These are phyloP conservation scores for Gnaphalium uliginosum DNA, from an alignment of 129 eudicot genomes.

Conservation along the genomic window DNA sequence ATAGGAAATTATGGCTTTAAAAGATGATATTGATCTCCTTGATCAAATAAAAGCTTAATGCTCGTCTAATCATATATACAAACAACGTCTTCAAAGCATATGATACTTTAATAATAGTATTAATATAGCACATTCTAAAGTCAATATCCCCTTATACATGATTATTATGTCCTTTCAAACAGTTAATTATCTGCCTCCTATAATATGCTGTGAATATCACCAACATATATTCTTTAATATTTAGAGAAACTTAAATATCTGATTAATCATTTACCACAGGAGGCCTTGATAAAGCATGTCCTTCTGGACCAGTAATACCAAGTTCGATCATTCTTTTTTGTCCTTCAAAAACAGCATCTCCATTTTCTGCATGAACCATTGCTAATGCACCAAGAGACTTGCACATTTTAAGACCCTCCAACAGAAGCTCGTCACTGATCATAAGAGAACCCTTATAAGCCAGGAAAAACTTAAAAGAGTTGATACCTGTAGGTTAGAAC, in stretches of 20 bases:
- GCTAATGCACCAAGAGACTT: slow-evolving; percentile 94
- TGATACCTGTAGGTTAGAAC: slow-evolving; percentile 59
- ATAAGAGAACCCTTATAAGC: slow-evolving; percentile 92
- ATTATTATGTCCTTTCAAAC: background rate
- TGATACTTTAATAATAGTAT: background rate
- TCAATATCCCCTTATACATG: background rate
- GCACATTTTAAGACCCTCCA: slow-evolving; percentile 90
- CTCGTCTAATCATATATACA: background rate
- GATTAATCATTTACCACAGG: slow-evolving; percentile 63
- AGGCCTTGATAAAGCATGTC: slow-evolving; percentile 97
- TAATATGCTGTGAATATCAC: slow-evolving; percentile 1
- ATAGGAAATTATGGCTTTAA: background rate
- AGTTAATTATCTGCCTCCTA: background rate
- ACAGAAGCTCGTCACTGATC: slow-evolving; percentile 80
- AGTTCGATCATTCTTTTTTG: slow-evolving; percentile 94
- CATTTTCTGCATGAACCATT: slow-evolving; percentile 99
- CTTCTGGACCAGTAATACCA: slow-evolving; percentile 99
- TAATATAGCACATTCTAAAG: background rate
- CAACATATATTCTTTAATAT: background rate
- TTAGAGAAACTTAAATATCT: slow-evolving; percentile 6
- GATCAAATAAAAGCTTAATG: background rate
- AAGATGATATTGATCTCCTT: background rate
- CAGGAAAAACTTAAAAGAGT: slow-evolving; percentile 96
- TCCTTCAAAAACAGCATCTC: slow-evolving; percentile 97
- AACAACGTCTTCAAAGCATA: background rate